phyloP scores from a whole-genome alignment of 2,329 filamentous ascomycete genomes.

The Achaetomium macrosporum region DNA sequence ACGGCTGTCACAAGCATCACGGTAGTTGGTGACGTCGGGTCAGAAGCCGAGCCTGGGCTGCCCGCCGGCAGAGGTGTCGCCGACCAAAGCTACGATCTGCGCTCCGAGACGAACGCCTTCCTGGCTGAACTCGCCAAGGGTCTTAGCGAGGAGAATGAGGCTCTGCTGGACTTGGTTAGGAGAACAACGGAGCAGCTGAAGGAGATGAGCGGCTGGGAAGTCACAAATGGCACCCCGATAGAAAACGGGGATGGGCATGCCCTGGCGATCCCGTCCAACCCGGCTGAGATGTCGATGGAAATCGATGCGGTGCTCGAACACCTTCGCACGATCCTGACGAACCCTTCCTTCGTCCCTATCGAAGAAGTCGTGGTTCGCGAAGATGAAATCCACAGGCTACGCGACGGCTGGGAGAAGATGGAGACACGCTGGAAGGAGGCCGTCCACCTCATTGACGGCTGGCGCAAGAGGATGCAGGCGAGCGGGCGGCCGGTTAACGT shows the following conservation, averaged over 20 bases:
- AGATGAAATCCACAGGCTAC: conserved; percentile 77
- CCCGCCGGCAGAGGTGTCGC: conserved; percentile 23
- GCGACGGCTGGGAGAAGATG: conserved; percentile 89
- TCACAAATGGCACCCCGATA: conserved; percentile 15
- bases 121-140: conserved; percentile 76
- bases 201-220: conserved; percentile 58
- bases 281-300: conserved; percentile 65
- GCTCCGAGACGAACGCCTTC: conserved; percentile 85
- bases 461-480: conserved; percentile 74
- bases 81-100: conserved; percentile 58
- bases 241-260: conserved; percentile 24
- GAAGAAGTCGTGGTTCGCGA: conserved; percentile 93
- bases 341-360: conserved; percentile 91
- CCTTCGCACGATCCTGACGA: conserved; percentile 77
- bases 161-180: conserved; percentile 64
- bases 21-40: conserved; percentile 46
- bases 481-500: conserved; percentile 65
- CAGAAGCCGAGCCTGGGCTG: conserved; percentile 9
- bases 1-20: conserved; percentile 52
- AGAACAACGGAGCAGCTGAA: conserved; percentile 66
- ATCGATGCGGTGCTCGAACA: conserved; percentile 75
- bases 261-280: conserved; percentile 34
- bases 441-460: conserved; percentile 83
- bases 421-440: conserved; percentile 86
- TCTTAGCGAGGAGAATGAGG: conserved; percentile 88